Evolutionary conservation across 257 asterid genomes (phyloP).

Genomic region (Misopates orontium): DNA sequence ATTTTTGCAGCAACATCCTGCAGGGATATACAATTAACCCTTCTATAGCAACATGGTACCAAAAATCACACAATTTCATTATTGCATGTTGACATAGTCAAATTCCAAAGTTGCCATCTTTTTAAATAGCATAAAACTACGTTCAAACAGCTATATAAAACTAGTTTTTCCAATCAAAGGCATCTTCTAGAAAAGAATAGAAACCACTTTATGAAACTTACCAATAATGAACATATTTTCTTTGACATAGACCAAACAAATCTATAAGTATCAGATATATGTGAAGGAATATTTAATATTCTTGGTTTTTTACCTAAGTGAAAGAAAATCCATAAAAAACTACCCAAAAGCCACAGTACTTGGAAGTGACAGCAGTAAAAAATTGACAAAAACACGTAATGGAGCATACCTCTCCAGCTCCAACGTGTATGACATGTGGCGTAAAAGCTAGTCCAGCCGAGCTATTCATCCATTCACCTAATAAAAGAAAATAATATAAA

Average conservation of each 20-base stretch:
- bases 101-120: slow-evolving; percentile 1
- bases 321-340: background rate
- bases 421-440: slow-evolving; percentile 77
- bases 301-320: background rate
- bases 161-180: background rate
- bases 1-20: slow-evolving; percentile 91
- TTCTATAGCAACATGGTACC: background rate
- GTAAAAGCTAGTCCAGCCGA: slow-evolving; percentile 96
- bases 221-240: no score
- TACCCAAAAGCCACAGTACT: background rate
- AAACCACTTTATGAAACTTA: background rate
- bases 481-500: slow-evolving; percentile 5
- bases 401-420: slow-evolving; percentile 72
- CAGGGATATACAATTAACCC: slow-evolving; percentile 20
- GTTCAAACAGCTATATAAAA: background rate
- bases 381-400: background rate
- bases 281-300: background rate
- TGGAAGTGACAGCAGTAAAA: background rate
- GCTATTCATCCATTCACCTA: slow-evolving; percentile 99
- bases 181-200: background rate
- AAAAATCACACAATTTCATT: background rate
- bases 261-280: background rate
- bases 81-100: background rate
- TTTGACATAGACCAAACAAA: no score
- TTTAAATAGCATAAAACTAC: background rate